Evolutionary conservation across 768 basidiomycete species (phyloP), one percentile per base, ranked within the genome.

Genomic region (Dacryopinax spathularia): DNA sequence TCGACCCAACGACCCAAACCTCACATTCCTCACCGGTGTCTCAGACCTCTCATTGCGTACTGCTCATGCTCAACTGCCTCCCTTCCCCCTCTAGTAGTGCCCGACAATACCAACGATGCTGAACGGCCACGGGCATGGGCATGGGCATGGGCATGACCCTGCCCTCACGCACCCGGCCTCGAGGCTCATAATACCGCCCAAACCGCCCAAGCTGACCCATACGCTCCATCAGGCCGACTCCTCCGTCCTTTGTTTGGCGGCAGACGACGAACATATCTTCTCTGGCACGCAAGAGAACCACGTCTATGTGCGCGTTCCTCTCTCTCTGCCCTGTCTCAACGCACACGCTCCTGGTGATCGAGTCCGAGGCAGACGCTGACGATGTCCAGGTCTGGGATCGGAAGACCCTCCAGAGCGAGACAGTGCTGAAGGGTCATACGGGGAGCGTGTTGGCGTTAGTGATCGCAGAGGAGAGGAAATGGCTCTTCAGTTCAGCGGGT

Each of bases 401-500:
- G 69, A 75, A 76, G 35, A 81, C 86, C 0, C 86, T 89, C 65
- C 81, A 81, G 2, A 77, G 89, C 33, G 83, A 84, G 70, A 79
- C 81, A 33, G 84, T 82, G 15, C 79, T 95, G 12, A 76, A 80
- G 18, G 93, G 92, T 1, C 93, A 95, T 71, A 86, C 85, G 0
- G 90, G 88, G 6, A 89, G 88, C 66, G 85, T 96, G 1, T 78
- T 96, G 22, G 85, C 86, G 9, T 76, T 96, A 56, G 86, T 88
- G 68, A 82, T 88, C 66, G 87, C 86, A 6, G 74, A 81, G 62
- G 86, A 88, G 62, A 86, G 84, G 69, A 77, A 81, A 48, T 95
- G 92, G 92, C 71, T 96, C 29, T 89, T 96, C 70, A 95, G 92
- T 67, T 86, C 91, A 3, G 92, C 91, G 48, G 88, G 91, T 89